Base-by-base conservation (phyloP, 2,329 filamentous ascomycete genomes). In the Orbilia ellipsospora region DNA sequence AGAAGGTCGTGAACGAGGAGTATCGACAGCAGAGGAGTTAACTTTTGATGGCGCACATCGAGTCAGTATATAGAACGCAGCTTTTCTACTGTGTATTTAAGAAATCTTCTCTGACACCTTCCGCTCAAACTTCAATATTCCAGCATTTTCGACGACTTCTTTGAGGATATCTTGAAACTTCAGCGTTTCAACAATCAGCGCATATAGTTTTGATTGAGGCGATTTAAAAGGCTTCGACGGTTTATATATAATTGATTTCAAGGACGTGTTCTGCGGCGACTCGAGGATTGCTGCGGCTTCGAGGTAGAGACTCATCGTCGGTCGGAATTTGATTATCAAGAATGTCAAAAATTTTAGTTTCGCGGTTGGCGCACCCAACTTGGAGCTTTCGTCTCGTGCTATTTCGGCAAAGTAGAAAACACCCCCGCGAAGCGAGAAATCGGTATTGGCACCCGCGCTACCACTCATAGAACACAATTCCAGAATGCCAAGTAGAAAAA, bases 91-190 rank as follows among this genome's bases (percentile, higher is more conserved):
- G 16, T 1, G 13, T 48, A 48, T n/a, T 48, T 15, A 18, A 7
- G 44, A 18, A 18, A 6, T 7, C 31, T 18, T 48, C 44, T 48
- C 44, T 57, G 83, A 78, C 82, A 95, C 94, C 88, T 96, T 97
- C 78, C 88, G 90, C 84, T 99, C 95, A 8, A 89, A 83, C n/a
- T 87, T 86, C 42, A 98, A 84, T 42, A 98, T 84, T 2, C 89
- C 90, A 0, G 93, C 87, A 78, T 87, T 88, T 79, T 97, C 93
- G 80, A 99, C 88, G n/a, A 97, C 90, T 80, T 97, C 93, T 80
- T 93, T 93, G 56, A 99, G 84, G 1, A 97, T 86, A 2, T 85
- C 82, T 79, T 94, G 95, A 92, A 94, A 97, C 88, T 97, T 98
- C 78, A 91, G 90, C 0, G 92, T 89, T 83, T 98, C 94, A 20